These are phyloP conservation scores for Carallia brachiata DNA, from an alignment of 345 rosid species.

Conservation along the genomic window DNA sequence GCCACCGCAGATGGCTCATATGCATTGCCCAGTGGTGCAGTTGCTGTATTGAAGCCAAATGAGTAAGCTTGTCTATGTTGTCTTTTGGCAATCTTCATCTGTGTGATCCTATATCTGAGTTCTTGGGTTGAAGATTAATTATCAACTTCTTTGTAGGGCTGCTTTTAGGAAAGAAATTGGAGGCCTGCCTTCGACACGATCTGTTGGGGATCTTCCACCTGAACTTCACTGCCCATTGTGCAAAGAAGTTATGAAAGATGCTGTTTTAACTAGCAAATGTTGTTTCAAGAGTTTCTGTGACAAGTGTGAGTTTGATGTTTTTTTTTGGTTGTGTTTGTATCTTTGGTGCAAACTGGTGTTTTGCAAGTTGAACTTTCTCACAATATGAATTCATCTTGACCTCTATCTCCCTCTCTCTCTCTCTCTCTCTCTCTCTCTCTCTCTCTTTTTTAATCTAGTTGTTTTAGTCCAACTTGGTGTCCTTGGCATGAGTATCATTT, in stretches of 20 bases:
- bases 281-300: slow-evolving; percentile 87
- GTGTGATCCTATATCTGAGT: neutral
- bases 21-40: slow-evolving; percentile 94
- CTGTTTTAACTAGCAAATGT: slow-evolving; percentile 91
- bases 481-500: too few relatives aligned
- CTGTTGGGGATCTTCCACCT: slow-evolving; percentile 94
- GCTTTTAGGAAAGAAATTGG: slow-evolving; percentile 95
- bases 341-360: neutral
- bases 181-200: slow-evolving; percentile 90
- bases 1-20: slow-evolving; percentile 93
- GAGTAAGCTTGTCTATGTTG: slow-evolving; percentile 53
- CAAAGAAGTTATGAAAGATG: slow-evolving; percentile 80
- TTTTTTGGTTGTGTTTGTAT: slow-evolving; percentile 20
- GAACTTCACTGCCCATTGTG: slow-evolving; percentile 96
- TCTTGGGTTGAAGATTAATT: slow-evolving; percentile 1
- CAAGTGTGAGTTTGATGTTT: slow-evolving; percentile 40
- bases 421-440: too few relatives aligned
- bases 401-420: too few relatives aligned
- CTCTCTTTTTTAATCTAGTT: too few relatives aligned
- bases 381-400: too few relatives aligned
- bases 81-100: neutral
- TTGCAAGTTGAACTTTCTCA: too few relatives aligned
- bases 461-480: too few relatives aligned
- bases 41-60: slow-evolving; percentile 90
- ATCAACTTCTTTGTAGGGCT: slow-evolving; percentile 54